Conservation (phyloP, 345 rosid species). For the Noccaea caerulescens region DNA sequence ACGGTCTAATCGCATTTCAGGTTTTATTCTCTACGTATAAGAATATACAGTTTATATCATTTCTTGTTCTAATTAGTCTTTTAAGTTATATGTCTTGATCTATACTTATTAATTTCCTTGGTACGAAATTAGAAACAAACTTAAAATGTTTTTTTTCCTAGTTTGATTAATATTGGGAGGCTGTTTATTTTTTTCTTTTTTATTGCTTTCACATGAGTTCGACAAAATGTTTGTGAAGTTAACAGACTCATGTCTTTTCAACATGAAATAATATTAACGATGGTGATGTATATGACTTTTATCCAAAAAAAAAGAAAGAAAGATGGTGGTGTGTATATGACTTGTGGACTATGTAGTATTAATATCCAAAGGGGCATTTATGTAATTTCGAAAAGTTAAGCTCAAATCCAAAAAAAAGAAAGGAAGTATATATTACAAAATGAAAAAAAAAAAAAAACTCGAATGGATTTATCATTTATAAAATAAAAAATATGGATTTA, state of each 20-base stretch:
- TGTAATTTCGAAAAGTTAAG: neutral
- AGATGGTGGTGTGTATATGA: conserved; percentile 27
- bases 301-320: no score
- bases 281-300: conserved; percentile 23
- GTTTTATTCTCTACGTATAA: neutral
- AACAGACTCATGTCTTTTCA: conserved; percentile 14
- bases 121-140: neutral
- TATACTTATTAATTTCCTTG: neutral
- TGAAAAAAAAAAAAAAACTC: neutral
- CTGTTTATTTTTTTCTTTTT: neutral
- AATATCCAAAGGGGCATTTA: conserved; percentile 16
- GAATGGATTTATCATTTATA: no score
- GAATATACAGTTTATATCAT: neutral
- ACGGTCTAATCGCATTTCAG: neutral
- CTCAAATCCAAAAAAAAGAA: conserved; percentile 3
- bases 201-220: conserved; percentile 32
- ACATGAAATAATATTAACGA: conserved; percentile 27
- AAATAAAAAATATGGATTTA: no score
- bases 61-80: neutral
- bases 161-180: neutral
- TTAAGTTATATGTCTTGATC: neutral
- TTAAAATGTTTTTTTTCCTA: neutral
- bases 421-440: neutral
- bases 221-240: conserved; percentile 18
- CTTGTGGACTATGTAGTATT: neutral